phyloP scores from a whole-genome alignment of 2,329 filamentous ascomycete genomes.

The Pleochaeta shiraiana region DNA sequence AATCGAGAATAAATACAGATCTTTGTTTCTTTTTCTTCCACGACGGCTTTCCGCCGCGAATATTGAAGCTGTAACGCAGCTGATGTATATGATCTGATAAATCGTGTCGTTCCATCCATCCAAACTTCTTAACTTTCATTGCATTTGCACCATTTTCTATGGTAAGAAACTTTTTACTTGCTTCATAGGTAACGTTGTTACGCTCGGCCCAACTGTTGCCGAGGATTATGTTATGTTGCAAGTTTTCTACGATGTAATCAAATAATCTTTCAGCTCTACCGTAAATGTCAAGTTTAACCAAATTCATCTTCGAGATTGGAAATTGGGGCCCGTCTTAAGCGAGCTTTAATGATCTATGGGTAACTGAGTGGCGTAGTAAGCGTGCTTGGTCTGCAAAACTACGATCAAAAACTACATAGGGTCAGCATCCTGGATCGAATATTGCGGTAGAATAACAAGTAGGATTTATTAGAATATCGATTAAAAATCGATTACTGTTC shows the following conservation, averaged over 20 bases:
- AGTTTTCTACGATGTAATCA: background rate
- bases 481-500: background rate
- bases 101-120: background rate
- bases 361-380: background rate
- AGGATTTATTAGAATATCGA: background rate
- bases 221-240: background rate
- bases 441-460: background rate
- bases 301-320: background rate
- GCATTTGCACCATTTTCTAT: background rate
- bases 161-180: background rate
- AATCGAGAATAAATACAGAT: background rate
- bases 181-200: background rate
- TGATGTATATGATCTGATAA: background rate
- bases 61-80: background rate
- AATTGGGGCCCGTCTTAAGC: background rate
- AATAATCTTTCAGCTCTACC: background rate
- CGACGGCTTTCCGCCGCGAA: background rate
- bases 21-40: background rate
- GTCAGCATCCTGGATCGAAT: background rate
- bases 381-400: background rate
- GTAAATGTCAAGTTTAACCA: background rate
- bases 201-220: conserved; percentile 1
- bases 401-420: background rate
- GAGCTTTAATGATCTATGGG: background rate
- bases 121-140: background rate